These are phyloP conservation scores for Aspergillus heteromorphus DNA, from an alignment of 495 filamentous ascomycete species.

Conservation along the genomic window DNA sequence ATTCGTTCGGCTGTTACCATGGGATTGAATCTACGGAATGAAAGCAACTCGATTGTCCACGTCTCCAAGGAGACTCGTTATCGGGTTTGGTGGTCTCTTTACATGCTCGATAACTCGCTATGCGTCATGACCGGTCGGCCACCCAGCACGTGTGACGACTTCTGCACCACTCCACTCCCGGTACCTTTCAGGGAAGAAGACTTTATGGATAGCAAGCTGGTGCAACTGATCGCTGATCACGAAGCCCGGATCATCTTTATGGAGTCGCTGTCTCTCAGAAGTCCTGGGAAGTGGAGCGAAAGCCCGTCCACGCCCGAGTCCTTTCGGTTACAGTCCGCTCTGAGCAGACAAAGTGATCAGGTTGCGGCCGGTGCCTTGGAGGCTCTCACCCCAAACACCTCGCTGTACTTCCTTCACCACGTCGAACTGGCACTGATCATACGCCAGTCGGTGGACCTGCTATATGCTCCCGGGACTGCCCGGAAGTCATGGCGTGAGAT, in stretches of 20 bases:
- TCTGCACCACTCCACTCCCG: constrained; percentile 51
- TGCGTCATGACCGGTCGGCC: constrained; percentile 58
- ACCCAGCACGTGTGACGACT: constrained; percentile 43
- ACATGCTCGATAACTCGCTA: constrained; percentile 52
- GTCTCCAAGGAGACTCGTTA: constrained; percentile 43
- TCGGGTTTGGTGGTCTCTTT: constrained; percentile 49
- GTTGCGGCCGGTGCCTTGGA: constrained; percentile 16
- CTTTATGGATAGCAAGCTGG: constrained; percentile 24
- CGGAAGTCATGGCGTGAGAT: constrained; percentile 46
- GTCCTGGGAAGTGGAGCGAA: not conserved
- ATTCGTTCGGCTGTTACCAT: constrained; percentile 54
- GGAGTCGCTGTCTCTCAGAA: constrained; percentile 4
- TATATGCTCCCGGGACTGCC: constrained; percentile 51
- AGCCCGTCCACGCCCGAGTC: not conserved
- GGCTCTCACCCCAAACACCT: constrained; percentile 24
- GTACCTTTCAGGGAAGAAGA: constrained; percentile 49
- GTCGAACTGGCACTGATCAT: constrained; percentile 42
- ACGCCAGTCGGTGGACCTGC: constrained; percentile 38
- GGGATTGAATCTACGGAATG: constrained; percentile 58
- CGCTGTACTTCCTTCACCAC: constrained; percentile 40
- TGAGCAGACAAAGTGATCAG: constrained; percentile 14
- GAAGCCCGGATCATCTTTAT: constrained; percentile 22
- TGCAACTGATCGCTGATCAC: constrained; percentile 27
- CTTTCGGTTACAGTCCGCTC: not conserved
- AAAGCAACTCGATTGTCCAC: constrained; percentile 40